These are phyloP conservation scores for Aspergillus carlsbadensis DNA, from an alignment of 495 filamentous ascomycete species.

Conservation along the genomic window DNA sequence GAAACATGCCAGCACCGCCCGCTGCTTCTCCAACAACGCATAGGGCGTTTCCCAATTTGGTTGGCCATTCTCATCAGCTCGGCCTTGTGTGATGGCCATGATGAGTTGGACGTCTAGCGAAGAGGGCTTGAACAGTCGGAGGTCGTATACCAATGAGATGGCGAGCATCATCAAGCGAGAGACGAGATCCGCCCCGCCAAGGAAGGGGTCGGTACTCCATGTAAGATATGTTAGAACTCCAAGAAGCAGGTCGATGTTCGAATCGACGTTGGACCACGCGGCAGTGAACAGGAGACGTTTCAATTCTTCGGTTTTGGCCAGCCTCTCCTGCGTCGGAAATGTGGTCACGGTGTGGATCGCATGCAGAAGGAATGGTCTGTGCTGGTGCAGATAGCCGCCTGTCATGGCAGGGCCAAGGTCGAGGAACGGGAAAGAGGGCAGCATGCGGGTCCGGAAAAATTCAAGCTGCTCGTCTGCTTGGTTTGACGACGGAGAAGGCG, in stretches of 20 bases:
- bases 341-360: slow-evolving; percentile 26
- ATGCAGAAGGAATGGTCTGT: slow-evolving; percentile 25
- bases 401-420: slow-evolving; percentile 19
- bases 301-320: slow-evolving; percentile 21
- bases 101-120: slow-evolving; percentile 24
- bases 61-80: slow-evolving; percentile 11
- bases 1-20: slow-evolving; percentile 31
- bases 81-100: slow-evolving; percentile 26
- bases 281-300: slow-evolving; percentile 24
- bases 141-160: slow-evolving; percentile 28
- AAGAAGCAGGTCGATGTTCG: slow-evolving; percentile 29
- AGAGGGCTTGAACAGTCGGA: slow-evolving; percentile 26
- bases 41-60: slow-evolving; percentile 12
- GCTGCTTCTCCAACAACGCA: slow-evolving; percentile 25
- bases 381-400: slow-evolving; percentile 22
- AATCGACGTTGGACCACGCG: slow-evolving; percentile 23
- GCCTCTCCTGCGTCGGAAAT: slow-evolving; percentile 25
- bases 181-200: slow-evolving; percentile 26
- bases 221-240: slow-evolving; percentile 29
- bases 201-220: slow-evolving; percentile 35
- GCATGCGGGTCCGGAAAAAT: slow-evolving; percentile 40
- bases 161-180: slow-evolving; percentile 33
- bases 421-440: slow-evolving; percentile 44
- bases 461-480: slow-evolving; percentile 38
- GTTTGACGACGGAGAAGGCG: slow-evolving; percentile 14